A percentile compares a stretch with the other conserved stretches of the same genome.
These are phyloP conservation scores for Zygnema circumcarinatum DNA, from an alignment of 139 green algal genomes.

Conservation along the genomic window DNA sequence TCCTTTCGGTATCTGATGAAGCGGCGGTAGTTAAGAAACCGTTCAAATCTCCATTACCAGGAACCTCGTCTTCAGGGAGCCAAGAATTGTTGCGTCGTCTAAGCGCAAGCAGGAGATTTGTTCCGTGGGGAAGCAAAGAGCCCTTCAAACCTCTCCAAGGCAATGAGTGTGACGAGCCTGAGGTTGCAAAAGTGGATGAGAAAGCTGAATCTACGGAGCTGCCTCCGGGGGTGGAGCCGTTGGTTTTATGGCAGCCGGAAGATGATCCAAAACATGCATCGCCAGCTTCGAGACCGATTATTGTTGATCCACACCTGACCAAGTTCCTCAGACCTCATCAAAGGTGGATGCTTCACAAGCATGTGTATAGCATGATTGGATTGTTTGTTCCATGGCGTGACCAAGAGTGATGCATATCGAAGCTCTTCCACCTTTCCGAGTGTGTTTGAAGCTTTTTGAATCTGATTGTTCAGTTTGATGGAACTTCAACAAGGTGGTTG, in stretches of 20 bases:
- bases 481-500: background rate
- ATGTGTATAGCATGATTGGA: background rate
- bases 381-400: background rate
- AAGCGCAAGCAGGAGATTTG: constrained; percentile 32
- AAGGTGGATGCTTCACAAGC: constrained; percentile 30
- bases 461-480: too few species aligned
- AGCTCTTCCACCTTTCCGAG: too few species aligned
- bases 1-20: constrained; percentile 48
- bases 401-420: too few species aligned
- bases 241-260: constrained; percentile 59
- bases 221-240: constrained; percentile 42
- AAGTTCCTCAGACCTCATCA: constrained; percentile 60
- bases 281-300: constrained; percentile 40
- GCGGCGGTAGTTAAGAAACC: constrained; percentile 41
- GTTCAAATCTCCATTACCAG: constrained; percentile 52
- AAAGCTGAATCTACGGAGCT: background rate
- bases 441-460: too few species aligned
- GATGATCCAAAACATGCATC: constrained; percentile 33
- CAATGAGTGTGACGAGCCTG: background rate
- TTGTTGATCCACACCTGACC: constrained; percentile 49
- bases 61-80: constrained; percentile 15
- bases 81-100: constrained; percentile 44
- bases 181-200: background rate
- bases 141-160: constrained; percentile 23
- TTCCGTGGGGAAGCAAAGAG: constrained; percentile 38